Evolutionary conservation across 2,329 filamentous ascomycete genomes (phyloP).

Genomic region (Coleophoma eucalyptorum): DNA sequence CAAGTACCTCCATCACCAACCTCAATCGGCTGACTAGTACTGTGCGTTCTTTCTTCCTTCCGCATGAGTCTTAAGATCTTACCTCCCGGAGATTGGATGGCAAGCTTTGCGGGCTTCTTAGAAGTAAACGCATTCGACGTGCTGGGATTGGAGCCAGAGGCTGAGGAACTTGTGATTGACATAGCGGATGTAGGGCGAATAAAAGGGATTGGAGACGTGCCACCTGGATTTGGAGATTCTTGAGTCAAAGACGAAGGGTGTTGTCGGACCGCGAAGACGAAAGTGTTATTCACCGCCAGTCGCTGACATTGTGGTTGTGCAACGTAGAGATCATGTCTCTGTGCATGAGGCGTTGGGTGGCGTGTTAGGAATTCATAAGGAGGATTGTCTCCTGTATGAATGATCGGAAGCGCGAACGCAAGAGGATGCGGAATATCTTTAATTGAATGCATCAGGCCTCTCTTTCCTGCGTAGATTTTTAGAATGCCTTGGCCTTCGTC

Average conservation of each 20-base stretch:
- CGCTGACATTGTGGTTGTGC: conserved; percentile 90
- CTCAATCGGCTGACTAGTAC: conserved; percentile 39
- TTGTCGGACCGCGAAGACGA: conserved; percentile 93
- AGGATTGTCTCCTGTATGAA: conserved; percentile 89
- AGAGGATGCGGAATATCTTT: conserved; percentile 93
- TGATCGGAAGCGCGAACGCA: conserved; percentile 83
- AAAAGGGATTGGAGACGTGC: conserved; percentile 53
- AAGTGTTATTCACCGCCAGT: conserved; percentile 92
- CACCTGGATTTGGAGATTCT: conserved; percentile 29
- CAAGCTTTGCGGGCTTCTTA: conserved; percentile 89
- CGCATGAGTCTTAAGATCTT: conserved; percentile 88
- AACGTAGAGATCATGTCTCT: conserved; percentile 94
- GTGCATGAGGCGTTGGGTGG: conserved; percentile 96
- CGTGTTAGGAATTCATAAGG: conserved; percentile 89
- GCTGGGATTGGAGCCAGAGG: conserved; percentile 53
- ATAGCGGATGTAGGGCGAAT: conserved; percentile 57
- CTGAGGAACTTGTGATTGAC: conserved; percentile 59
- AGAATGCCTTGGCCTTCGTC: conserved; percentile 86
- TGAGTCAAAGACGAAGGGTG: conserved; percentile 65
- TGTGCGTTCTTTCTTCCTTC: conserved; percentile 60
- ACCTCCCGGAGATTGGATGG: conserved; percentile 88
- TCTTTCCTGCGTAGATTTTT: conserved; percentile 90
- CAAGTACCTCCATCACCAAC: conserved; percentile 72
- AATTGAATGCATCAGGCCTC: conserved; percentile 95
- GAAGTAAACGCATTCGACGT: conserved; percentile 46